These are phyloP conservation scores for Globisporangium barbulae DNA, from an alignment of 352 stramenopile species.

Conservation along the genomic window DNA sequence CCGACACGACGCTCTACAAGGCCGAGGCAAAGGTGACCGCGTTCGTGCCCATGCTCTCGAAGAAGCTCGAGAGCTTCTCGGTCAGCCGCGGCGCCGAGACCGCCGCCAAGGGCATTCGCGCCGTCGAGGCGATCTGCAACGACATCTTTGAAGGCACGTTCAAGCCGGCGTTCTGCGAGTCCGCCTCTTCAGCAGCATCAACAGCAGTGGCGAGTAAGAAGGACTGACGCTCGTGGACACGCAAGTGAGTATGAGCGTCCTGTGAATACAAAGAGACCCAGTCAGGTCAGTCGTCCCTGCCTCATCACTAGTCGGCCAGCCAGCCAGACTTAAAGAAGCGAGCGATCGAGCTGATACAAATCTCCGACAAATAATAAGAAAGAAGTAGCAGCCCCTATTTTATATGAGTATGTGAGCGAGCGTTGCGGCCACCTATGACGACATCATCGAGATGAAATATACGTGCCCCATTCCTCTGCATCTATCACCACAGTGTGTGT, in stretches of 20 bases:
- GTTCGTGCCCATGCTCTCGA: constrained; percentile 76
- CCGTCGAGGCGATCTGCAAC: constrained; percentile 78
- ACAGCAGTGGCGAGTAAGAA: background rate
- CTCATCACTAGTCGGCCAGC: no score
- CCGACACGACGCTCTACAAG: constrained; percentile 56
- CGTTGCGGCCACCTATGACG: background rate
- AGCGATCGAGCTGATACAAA: background rate
- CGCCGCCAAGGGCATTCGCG: constrained; percentile 73
- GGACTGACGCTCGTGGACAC: background rate
- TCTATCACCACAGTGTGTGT: background rate
- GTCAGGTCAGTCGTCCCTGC: background rate
- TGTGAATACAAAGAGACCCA: background rate
- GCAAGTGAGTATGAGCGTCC: background rate
- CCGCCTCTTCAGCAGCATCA: constrained; percentile 9
- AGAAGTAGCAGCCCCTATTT: background rate
- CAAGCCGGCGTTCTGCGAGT: constrained; percentile 58
- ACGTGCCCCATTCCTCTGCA: background rate
- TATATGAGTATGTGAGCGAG: background rate
- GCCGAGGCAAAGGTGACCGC: constrained; percentile 76
- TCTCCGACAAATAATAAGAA: background rate
- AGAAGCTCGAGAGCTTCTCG: constrained; percentile 83
- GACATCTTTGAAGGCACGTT: constrained; percentile 87
- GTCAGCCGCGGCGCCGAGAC: constrained; percentile 69
- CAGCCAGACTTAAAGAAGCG: background rate
- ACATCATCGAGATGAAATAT: background rate